Conservation (phyloP, 2,329 filamentous ascomycete genomes). For the Cytospora chrysosperma region DNA sequence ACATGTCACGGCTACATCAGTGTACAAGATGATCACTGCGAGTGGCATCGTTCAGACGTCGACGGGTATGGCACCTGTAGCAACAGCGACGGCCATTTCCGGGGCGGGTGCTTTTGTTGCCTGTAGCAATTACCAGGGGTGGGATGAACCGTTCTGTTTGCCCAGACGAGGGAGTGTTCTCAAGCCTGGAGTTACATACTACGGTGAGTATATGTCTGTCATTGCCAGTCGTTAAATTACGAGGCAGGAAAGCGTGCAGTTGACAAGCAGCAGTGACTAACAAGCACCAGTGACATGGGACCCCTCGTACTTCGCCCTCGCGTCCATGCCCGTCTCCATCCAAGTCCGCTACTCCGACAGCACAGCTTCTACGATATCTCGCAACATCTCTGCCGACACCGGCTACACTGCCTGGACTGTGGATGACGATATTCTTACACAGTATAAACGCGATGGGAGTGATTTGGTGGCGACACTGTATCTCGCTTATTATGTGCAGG, state of each 20-base stretch:
- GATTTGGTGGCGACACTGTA: constrained; percentile 25
- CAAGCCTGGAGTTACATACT: constrained; percentile 34
- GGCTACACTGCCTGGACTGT: constrained; percentile 34
- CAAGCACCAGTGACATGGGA: constrained; percentile 38
- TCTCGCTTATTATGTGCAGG: constrained; percentile 29
- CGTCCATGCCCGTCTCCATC: constrained; percentile 26
- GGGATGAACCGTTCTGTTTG: constrained; percentile 35
- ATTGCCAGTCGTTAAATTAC: not conserved
- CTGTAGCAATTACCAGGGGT: constrained; percentile 31
- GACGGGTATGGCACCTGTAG: constrained; percentile 35
- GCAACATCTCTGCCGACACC: constrained; percentile 26
- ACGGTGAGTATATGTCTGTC: constrained; percentile 28
- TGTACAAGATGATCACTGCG: constrained; percentile 32
- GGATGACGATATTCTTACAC: constrained; percentile 27
- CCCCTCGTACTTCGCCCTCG: constrained; percentile 28
- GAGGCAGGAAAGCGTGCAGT: not conserved
- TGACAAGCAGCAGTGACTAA: constrained; percentile 32
- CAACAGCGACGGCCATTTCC: constrained; percentile 30
- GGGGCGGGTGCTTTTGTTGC: constrained; percentile 33
- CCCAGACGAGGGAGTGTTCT: constrained; percentile 33
- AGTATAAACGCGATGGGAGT: constrained; percentile 2
- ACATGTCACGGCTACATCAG: constrained; percentile 30
- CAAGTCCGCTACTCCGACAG: constrained; percentile 24
- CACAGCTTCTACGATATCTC: constrained; percentile 23
- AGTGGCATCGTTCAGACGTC: constrained; percentile 29